Conservation (phyloP, 2,329 filamentous ascomycete genomes). For the Pseudogymnoascus pannorum region DNA sequence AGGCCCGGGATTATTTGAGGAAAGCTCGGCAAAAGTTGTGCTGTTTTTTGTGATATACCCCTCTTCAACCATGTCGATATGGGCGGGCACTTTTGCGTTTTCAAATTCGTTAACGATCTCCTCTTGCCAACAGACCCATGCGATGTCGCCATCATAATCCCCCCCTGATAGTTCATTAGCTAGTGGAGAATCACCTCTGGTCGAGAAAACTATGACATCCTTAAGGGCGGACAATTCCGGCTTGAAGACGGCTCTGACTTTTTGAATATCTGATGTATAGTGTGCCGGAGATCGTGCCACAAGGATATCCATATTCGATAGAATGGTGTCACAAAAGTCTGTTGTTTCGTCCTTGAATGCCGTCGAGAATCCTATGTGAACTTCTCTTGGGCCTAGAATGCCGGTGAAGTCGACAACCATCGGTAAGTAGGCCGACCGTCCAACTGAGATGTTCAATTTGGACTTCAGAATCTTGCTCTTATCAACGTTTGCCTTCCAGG, state of each 20-base stretch:
- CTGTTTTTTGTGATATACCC: slow-evolving; percentile 45
- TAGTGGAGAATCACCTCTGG: slow-evolving; percentile 51
- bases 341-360: slow-evolving; percentile 48
- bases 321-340: slow-evolving; percentile 43
- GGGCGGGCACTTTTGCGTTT: slow-evolving; percentile 46
- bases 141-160: slow-evolving; percentile 74
- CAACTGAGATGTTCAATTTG: slow-evolving; percentile 54
- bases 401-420: slow-evolving; percentile 63
- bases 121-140: slow-evolving; percentile 70
- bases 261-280: slow-evolving; percentile 65
- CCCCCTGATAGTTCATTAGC: slow-evolving; percentile 69
- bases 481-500: slow-evolving; percentile 22
- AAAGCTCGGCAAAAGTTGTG: slow-evolving; percentile 28
- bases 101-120: slow-evolving; percentile 58
- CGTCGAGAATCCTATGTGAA: slow-evolving; percentile 60
- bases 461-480: slow-evolving; percentile 34
- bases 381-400: slow-evolving; percentile 54
- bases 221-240: slow-evolving; percentile 58
- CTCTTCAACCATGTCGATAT: slow-evolving; percentile 38
- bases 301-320: slow-evolving; percentile 54
- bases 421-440: slow-evolving; percentile 52
- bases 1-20: slow-evolving; percentile 13
- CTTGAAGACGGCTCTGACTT: slow-evolving; percentile 51
- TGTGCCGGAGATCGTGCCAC: slow-evolving; percentile 65
- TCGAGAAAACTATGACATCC: slow-evolving; percentile 73